Evolutionary conservation across 306 rosid species (phyloP), one percentile per base, ranked within the genome.

Genomic region (Senna siamea): DNA sequence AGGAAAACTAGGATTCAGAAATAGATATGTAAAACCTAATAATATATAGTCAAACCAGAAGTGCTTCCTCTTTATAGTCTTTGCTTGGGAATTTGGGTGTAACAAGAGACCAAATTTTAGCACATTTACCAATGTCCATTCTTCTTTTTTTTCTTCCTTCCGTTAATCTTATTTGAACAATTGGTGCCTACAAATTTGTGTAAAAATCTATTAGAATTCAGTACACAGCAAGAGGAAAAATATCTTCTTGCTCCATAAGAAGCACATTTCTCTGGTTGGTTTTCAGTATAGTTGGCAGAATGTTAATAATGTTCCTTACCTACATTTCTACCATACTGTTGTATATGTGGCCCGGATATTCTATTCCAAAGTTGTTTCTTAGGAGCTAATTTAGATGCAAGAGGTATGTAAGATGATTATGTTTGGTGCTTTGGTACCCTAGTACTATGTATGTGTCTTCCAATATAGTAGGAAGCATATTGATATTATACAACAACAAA

Each of bases 21-120:
- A 35, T 20, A 73, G 53, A 66, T 50, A 26, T 40, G 26, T 20
- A 18, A 55, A 53, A 69, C 76, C 14, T 52, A 20, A 30, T 40
- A 26, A 35, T 60, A 51, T 26, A 26, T 3, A 26, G 1, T 26
- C 30, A 26, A 26, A 26, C n/a, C n/a, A n/a, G n/a, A n/a, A n/a
- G n/a, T n/a, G n/a, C n/a, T n/a, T n/a, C n/a, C n/a, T n/a, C n/a
- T n/a, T n/a, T n/a, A n/a, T 26, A 26, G 30, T 26, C 30, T 57
- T 32, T 57, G 38, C 19, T 11, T 23, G 38, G 40, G 11, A 57
- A 28, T 28, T 13, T 17, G 35, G 4, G 22, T n/a, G 65, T 38
- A 40, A 18, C 22, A 9, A 2, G 9, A 7, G n/a, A 41, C 1
- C 2, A 0, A 46, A 11, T 58, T 17, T 32, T 56, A 41, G 8